Percentiles rank a stretch among this genome's conserved stretches.
phyloP scores from a whole-genome alignment of 331 rosid genomes.

The Malus hybrid region DNA sequence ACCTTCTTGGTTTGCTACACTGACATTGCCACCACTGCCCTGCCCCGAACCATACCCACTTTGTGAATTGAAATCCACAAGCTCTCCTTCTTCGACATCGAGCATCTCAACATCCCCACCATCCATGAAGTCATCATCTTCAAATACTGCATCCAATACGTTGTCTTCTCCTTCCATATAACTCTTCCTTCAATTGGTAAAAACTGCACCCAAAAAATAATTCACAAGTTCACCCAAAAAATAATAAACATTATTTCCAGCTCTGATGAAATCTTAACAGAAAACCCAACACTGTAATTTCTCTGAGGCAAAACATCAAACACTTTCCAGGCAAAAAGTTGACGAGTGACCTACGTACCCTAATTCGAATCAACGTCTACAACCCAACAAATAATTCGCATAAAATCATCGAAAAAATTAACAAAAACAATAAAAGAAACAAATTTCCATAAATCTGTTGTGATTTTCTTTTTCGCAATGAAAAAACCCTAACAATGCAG shows the following conservation, averaged over 20 bases:
- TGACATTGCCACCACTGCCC: conserved; percentile 19
- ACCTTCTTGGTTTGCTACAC: conserved; percentile 21
- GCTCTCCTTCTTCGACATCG: conserved; percentile 84
- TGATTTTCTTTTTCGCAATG: neutral
- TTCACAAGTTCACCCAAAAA: neutral
- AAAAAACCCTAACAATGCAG: neutral
- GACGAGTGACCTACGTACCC: too few species aligned
- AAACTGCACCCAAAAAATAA: neutral
- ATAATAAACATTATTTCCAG: neutral
- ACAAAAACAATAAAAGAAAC: neutral
- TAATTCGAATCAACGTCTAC: too few species aligned
- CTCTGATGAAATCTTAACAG: neutral
- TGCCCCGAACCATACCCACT: conserved; percentile 13
- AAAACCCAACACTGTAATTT: neutral
- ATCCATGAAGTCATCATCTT: conserved; percentile 31
- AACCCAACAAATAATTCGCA: too few species aligned
- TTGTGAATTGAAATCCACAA: conserved; percentile 32
- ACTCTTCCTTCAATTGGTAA: neutral
- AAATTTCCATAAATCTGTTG: too few species aligned
- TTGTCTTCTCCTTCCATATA: conserved; percentile 59
- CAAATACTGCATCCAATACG: conserved; percentile 45
- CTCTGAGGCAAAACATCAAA: neutral
- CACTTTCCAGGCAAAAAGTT: neutral
- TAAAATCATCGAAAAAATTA: neutral
- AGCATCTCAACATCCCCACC: conserved; percentile 74